These are phyloP conservation scores for Prunus mongolica DNA, from an alignment of 306 rosid genomes.

Conservation along the genomic window DNA sequence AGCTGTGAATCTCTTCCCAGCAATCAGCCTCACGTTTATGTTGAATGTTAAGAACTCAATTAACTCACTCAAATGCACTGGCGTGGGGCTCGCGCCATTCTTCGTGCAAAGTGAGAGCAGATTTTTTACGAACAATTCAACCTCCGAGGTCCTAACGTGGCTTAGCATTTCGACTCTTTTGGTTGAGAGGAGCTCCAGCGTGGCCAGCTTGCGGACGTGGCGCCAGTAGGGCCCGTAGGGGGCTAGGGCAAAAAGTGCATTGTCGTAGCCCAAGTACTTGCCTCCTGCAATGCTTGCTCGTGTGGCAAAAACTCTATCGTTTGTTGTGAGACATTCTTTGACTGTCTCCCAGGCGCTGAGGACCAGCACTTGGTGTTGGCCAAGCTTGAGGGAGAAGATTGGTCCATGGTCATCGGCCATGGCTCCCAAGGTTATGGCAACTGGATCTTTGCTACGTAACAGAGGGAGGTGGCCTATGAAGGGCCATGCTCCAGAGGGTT, in stretches of 20 bases:
- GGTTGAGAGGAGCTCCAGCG: conserved; percentile 24
- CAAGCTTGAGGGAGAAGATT: conserved; percentile 22
- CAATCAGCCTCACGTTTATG: conserved; percentile 36
- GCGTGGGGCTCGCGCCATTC: neutral
- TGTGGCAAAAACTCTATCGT: conserved; percentile 24
- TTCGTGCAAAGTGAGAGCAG: conserved; percentile 5
- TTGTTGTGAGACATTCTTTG: conserved; percentile 25
- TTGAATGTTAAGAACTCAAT: conserved; percentile 54
- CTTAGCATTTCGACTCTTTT: conserved; percentile 32
- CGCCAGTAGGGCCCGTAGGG: conserved; percentile 68
- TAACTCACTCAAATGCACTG: conserved; percentile 29
- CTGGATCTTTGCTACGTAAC: neutral
- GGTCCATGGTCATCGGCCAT: conserved; percentile 27
- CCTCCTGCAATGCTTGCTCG: conserved; percentile 21
- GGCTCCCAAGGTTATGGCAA: conserved; percentile 18
- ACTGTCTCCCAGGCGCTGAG: conserved; percentile 21
- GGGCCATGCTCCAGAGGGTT: conserved; percentile 23
- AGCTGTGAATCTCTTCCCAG: conserved; percentile 40
- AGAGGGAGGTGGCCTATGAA: conserved; percentile 31
- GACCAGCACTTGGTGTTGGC: conserved; percentile 13
- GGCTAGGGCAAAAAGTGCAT: conserved; percentile 40
- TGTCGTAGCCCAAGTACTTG: conserved; percentile 14
- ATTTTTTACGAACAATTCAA: conserved; percentile 27
- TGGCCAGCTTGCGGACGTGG: conserved; percentile 43
- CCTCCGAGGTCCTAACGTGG: conserved; percentile 35